Base-by-base conservation (phyloP, 306 rosid species). In the Sesbania bispinosa region DNA sequence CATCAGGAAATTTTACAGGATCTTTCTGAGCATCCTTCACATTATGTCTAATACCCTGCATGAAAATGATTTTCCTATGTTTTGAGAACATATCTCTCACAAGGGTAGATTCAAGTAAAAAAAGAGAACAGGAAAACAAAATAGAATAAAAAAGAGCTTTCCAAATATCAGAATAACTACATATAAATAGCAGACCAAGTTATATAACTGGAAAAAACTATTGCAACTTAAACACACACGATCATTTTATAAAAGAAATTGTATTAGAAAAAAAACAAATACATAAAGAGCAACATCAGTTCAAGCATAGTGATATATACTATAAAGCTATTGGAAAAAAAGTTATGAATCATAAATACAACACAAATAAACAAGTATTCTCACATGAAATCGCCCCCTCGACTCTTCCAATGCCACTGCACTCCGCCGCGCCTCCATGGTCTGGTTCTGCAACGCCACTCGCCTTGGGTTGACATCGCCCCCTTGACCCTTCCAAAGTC, bases 11-110 rank as follows among this genome's bases (percentile, higher is more conserved):
- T 74, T 23, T 39, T 42, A 41, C 76, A 39, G 98, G 94, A 79
- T 94, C 98, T 70, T 53, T 83, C 80, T 81, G 83, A 71, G 97
- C 92, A 76, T 94, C 98, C 20, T 79, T 60, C 11, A 76, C 88
- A 90, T 86, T 73, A 90, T 94, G 30, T 82, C 76, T 16, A 82
- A 58, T 57, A 94, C 98, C 83, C 98, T 94, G 87, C 88, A 81
- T 27, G 18, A 29, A 67, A 69, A 75, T 42, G 2, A 48, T 57
- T 79, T n/a, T 51, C 32, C 23, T 21, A 30, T 69, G n/a, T n/a
- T 67, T 26, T 21, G 45, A 36, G 64, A 80, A 59, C 48, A n/a
- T n/a, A 33, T 43, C 8, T 18, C 55, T 66, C 41, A 69, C 51
- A 65, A 55, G 67, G 51, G 59, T 57, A 24, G 26, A 45, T 39